Evolutionary conservation across 2,329 filamentous ascomycete species (phyloP).

Genomic region (Trichoderma simmonsii): DNA sequence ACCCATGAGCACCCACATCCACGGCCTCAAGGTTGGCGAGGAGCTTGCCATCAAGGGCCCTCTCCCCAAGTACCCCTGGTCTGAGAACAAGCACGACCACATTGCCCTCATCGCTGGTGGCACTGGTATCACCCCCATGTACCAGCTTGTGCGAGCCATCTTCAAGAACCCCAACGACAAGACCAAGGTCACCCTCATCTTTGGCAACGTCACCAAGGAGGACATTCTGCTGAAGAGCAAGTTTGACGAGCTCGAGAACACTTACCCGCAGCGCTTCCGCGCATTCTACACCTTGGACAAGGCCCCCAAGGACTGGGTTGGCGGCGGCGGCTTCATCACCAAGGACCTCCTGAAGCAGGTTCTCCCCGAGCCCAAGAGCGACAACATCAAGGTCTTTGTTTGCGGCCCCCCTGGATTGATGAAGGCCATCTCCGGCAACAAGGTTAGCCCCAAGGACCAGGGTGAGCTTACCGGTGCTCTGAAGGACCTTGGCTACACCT

Average conservation of each 20-base stretch:
- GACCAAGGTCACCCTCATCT: slow-evolving; percentile 95
- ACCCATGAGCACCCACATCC: slow-evolving; percentile 86
- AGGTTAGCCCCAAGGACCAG: slow-evolving; percentile 91
- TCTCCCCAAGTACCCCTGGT: slow-evolving; percentile 89
- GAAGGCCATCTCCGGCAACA: slow-evolving; percentile 84
- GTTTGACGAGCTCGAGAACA: slow-evolving; percentile 84
- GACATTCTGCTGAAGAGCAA: slow-evolving; percentile 91
- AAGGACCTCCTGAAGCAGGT: slow-evolving; percentile 95
- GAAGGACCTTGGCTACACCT: slow-evolving; percentile 69
- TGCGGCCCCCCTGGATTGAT: slow-evolving; percentile 91
- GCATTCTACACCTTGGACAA: slow-evolving; percentile 93
- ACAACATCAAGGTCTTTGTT: slow-evolving; percentile 94
- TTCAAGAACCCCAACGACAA: slow-evolving; percentile 96
- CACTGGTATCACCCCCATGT: slow-evolving; percentile 97
- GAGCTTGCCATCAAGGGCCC: slow-evolving; percentile 90
- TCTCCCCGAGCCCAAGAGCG: slow-evolving; percentile 84
- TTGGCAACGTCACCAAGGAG: slow-evolving; percentile 83
- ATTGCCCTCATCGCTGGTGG: slow-evolving; percentile 86
- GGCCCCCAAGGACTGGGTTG: slow-evolving; percentile 72
- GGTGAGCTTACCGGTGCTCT: slow-evolving; percentile 81
- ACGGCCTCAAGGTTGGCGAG: slow-evolving; percentile 78
- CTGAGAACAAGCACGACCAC: slow-evolving; percentile 89
- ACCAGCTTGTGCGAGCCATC: slow-evolving; percentile 85
- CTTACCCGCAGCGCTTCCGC: slow-evolving; percentile 89
- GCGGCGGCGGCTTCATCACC: slow-evolving; percentile 75